phyloP scores from a whole-genome alignment of 2,329 filamentous ascomycete species.

The Didymella pinodella region DNA sequence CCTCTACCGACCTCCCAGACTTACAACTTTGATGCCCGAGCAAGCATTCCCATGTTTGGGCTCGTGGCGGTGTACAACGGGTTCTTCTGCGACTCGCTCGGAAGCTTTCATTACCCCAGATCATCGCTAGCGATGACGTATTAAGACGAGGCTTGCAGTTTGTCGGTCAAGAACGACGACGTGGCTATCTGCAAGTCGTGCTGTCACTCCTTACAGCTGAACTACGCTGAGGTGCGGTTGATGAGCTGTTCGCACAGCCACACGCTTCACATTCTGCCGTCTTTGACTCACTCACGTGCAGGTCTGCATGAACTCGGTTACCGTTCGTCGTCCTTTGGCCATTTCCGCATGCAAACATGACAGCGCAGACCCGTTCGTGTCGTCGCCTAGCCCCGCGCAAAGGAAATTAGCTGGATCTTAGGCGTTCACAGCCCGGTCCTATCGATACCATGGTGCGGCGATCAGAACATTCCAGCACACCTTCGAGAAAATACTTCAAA shows the following conservation, averaged over 20 bases:
- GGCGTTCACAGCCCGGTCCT: slow-evolving; percentile 22
- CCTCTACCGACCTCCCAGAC: slow-evolving; percentile 25
- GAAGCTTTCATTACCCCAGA: slow-evolving; percentile 36
- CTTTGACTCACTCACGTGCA: slow-evolving; percentile 23
- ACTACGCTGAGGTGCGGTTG: slow-evolving; percentile 24
- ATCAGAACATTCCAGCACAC: slow-evolving; percentile 14
- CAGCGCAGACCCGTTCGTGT: slow-evolving; percentile 25
- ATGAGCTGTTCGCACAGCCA: slow-evolving; percentile 37
- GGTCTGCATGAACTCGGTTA: slow-evolving; percentile 35
- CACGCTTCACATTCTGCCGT: slow-evolving; percentile 19
- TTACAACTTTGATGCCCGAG: slow-evolving; percentile 23
- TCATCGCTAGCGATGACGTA: slow-evolving; percentile 40
- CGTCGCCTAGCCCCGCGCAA: slow-evolving; percentile 25
- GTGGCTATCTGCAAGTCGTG: slow-evolving; percentile 37
- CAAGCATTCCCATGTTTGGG: slow-evolving; percentile 32
- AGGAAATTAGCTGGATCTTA: slow-evolving; percentile 18
- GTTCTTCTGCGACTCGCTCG: slow-evolving; percentile 23
- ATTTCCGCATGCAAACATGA: slow-evolving; percentile 26
- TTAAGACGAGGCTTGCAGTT: slow-evolving; percentile 29
- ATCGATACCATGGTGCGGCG: slow-evolving; percentile 34
- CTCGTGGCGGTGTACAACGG: slow-evolving; percentile 41
- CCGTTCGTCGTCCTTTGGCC: slow-evolving; percentile 31
- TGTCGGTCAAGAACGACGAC: slow-evolving; percentile 38
- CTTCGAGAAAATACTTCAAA: slow-evolving; percentile 21
- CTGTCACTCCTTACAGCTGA: slow-evolving; percentile 26